Conservation (phyloP, 495 filamentous ascomycete genomes). For the Podospora conica region DNA sequence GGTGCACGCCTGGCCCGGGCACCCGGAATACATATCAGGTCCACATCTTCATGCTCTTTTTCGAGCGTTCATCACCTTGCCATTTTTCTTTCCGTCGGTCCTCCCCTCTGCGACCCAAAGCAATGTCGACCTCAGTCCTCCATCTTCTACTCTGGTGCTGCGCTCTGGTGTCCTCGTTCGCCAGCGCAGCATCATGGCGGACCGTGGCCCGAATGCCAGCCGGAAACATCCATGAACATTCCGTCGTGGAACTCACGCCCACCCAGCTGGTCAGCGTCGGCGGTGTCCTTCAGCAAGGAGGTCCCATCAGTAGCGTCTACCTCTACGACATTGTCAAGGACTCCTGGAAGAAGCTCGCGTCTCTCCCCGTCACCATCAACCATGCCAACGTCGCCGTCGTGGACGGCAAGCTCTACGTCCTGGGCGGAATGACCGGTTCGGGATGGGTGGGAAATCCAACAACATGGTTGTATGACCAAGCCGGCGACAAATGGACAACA, state of each 20-base stretch:
- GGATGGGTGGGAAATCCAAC: conserved; percentile 16
- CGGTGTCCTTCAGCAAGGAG: conserved; percentile 1
- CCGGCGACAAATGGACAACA: conserved; percentile 16
- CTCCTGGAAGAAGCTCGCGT: conserved; percentile 26
- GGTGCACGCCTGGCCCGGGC: neutral
- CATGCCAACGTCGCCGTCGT: conserved; percentile 32
- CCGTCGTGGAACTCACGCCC: neutral
- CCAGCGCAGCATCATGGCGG: neutral
- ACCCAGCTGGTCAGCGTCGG: conserved; percentile 5
- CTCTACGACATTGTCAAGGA: conserved; percentile 23
- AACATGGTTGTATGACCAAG: conserved; percentile 22
- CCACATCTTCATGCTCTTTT: neutral
- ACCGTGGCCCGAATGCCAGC: conserved; percentile 2
- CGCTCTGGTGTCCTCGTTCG: neutral
- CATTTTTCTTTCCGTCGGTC: neutral
- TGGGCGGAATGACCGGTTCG: conserved; percentile 26
- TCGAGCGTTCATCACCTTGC: neutral
- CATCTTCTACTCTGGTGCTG: neutral
- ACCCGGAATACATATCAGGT: neutral
- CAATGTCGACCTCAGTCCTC: neutral
- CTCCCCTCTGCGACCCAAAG: neutral
- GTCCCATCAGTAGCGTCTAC: conserved; percentile 1
- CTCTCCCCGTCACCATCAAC: conserved; percentile 26
- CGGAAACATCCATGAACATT: conserved; percentile 9
- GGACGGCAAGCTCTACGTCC: conserved; percentile 34